phyloP scores from a whole-genome alignment of 2,329 filamentous ascomycete genomes.

The Fusarium sp. region DNA sequence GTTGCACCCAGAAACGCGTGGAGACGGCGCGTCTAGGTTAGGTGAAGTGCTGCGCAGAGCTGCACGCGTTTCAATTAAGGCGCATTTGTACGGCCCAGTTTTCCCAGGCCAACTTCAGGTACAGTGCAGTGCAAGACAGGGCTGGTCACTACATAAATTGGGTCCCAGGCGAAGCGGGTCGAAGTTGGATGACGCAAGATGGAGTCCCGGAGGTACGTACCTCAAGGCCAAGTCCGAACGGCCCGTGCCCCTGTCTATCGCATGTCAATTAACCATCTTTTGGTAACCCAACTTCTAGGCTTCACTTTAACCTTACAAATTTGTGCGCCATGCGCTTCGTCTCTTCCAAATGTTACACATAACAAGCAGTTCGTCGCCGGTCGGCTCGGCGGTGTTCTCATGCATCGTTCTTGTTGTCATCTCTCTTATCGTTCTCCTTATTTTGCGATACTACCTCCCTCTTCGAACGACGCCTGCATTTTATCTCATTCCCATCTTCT shows the following conservation, averaged over 20 bases:
- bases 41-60: not conserved
- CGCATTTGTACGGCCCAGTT: not conserved
- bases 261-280: constrained; percentile 33
- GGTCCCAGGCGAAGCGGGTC: not conserved
- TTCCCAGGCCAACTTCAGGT: not conserved
- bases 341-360: constrained; percentile 63
- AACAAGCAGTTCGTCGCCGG: constrained; percentile 68
- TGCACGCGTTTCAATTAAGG: constrained; percentile 42
- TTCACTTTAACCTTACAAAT: constrained; percentile 42
- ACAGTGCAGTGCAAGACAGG: not conserved
- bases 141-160: not conserved
- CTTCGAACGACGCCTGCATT: constrained; percentile 91
- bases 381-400: constrained; percentile 85
- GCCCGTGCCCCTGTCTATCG: constrained; percentile 44
- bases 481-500: constrained; percentile 91
- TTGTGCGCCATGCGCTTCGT: constrained; percentile 48
- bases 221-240: constrained; percentile 23
- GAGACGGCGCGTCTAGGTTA: constrained; percentile 9
- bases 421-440: constrained; percentile 80
- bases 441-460: constrained; percentile 90
- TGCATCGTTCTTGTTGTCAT: constrained; percentile 78
- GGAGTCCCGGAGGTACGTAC: constrained; percentile 19
- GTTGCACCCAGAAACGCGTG: constrained; percentile 29
- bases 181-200: constrained; percentile 42
- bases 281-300: constrained; percentile 13